Percentiles rank a stretch among this genome's conserved stretches.
Conservation (phyloP, 208 protist genomes). For the Crithidia expoeki region DNA sequence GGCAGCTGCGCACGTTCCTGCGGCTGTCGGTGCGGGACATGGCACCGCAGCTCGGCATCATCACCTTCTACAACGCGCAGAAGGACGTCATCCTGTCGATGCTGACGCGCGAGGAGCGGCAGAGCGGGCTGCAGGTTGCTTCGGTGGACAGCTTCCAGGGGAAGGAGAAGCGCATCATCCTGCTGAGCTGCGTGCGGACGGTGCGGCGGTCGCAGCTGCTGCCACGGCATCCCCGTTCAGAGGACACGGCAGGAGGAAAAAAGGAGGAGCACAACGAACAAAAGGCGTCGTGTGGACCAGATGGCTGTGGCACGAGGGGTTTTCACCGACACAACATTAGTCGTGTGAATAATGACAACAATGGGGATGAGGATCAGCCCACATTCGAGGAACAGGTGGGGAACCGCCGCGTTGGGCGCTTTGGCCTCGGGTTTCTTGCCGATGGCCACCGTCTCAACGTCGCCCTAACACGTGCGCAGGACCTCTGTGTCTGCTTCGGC, state of each 20-base stretch:
- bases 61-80: constrained; percentile 89
- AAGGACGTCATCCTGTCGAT: constrained; percentile 42
- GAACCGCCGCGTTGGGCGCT: constrained; percentile 22
- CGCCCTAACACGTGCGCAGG: constrained; percentile 89
- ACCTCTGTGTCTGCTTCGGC: constrained; percentile 82
- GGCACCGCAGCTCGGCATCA: constrained; percentile 63
- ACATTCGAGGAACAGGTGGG: constrained; percentile 22
- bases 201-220: constrained; percentile 27
- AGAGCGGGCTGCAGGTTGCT: constrained; percentile 72
- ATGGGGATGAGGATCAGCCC: not conserved
- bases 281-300: too few relatives aligned
- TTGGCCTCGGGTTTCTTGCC: constrained; percentile 86
- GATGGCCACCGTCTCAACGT: constrained; percentile 93
- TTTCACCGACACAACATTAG: not conserved
- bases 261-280: constrained; percentile 9
- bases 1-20: constrained; percentile 62
- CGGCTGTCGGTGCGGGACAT: constrained; percentile 55
- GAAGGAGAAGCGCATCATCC: constrained; percentile 92
- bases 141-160: constrained; percentile 95
- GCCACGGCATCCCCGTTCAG: constrained; percentile 2
- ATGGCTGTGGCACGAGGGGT: not conserved
- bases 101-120: constrained; percentile 58
- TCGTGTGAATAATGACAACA: constrained; percentile 10
- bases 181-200: constrained; percentile 92
- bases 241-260: not conserved